Base-by-base conservation (phyloP, 768 basidiomycete species). In the Tricholoma matsutake region DNA sequence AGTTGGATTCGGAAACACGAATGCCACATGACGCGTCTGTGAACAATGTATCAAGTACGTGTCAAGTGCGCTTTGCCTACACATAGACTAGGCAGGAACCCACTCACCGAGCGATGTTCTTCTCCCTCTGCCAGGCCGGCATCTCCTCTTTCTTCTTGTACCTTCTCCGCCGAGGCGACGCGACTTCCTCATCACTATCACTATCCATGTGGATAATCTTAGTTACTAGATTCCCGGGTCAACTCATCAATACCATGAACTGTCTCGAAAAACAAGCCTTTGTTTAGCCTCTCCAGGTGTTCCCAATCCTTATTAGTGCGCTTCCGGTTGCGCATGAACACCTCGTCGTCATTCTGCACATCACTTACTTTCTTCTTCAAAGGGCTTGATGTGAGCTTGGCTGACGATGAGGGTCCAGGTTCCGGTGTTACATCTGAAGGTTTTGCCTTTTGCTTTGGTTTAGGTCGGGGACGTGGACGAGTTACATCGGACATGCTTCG, bases 261-360 rank as follows among this genome's bases (percentile, higher is more conserved):
- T 32, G 11, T 35, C 11, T 16, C 11, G 11, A 32, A 16, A 32
- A 11, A 56, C 78, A 56, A 63, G 90, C 91, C 81, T 71, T 84
- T 84, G 49, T 79, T 79, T 13, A 81, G 72, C 68, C 83, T 75
- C 25, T 86, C 81, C 43, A 92, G 70, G 60, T 79, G 80, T 68
- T 78, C 83, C 87, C 90, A 91, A 3, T 80, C 75, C 56, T 80
- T 74, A 4, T 76, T 69, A 4, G 83, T 83, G 55, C 88, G 78
- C 61, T 81, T 81, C 47, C 74, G 77, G 69, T 91, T 93, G 54
- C 82, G 82, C 67, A 91, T 82, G 65, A 92, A 92, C 71, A 84
- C 76, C 14, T 82, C 84, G 70, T 92, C 89, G 54, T 83, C 84
- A 60, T 91, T 87, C 10, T 81, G 70, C 20, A 76, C 72, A 53